Evolutionary conservation across 352 stramenopile species (phyloP).

Genomic region (Pythium vanterpoolii): DNA sequence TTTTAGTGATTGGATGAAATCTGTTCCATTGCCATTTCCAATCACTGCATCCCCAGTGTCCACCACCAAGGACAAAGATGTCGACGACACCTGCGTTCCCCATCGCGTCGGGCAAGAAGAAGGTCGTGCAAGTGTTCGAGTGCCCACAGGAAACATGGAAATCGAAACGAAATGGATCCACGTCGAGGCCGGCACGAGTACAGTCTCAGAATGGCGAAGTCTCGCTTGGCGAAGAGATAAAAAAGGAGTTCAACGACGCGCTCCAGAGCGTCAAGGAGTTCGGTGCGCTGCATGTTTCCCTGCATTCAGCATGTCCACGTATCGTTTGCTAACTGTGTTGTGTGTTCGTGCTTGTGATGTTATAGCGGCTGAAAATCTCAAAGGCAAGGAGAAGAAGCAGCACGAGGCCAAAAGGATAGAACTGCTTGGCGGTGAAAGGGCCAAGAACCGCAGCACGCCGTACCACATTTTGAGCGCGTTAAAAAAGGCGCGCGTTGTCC

Average conservation of each 20-base stretch:
- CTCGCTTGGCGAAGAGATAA: conserved; percentile 60
- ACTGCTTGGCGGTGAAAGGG: conserved; percentile 53
- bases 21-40: conserved; percentile 9
- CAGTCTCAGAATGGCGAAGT: conserved; percentile 35
- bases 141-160: conserved; percentile 78
- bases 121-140: conserved; percentile 71
- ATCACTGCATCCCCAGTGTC: not conserved
- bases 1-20: not conserved
- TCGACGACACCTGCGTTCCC: conserved; percentile 63
- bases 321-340: not conserved
- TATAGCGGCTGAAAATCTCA: conserved; percentile 42
- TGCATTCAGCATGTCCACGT: not conserved
- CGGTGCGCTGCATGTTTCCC: conserved; percentile 24
- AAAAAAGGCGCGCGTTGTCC: conserved; percentile 55
- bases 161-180: conserved; percentile 26
- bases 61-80: conserved; percentile 4
- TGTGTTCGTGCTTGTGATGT: not conserved
- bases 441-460: conserved; percentile 53
- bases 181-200: conserved; percentile 25
- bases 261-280: conserved; percentile 76
- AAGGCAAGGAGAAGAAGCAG: conserved; percentile 79
- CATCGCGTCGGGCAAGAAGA: conserved; percentile 73
- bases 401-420: conserved; percentile 74
- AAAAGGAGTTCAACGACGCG: conserved; percentile 72
- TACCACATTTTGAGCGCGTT: conserved; percentile 76